Evolutionary conservation across 2,329 filamentous ascomycete species (phyloP), one percentile per base, ranked within the genome.

Genomic region (Phialophora verrucosa): DNA sequence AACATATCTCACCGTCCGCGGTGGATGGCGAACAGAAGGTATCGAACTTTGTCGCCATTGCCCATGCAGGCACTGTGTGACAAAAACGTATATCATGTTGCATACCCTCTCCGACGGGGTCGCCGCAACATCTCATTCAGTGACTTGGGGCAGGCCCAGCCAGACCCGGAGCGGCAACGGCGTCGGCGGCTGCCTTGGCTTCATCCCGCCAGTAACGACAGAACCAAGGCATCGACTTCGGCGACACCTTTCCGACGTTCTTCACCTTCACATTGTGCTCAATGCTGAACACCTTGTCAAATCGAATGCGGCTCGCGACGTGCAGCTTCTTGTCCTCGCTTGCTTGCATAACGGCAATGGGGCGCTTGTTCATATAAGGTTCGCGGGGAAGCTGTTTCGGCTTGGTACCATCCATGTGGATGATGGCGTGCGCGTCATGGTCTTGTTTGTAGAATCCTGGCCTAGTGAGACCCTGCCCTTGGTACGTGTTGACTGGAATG

Each of bases 191-290:
- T 27, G 11, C 32, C 8, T 4, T n/a, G 8, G 49, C 23, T 23
- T 67, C 35, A 2, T 55, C 35, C 51, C 42, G 29, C 59, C 62
- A 71, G 62, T 75, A 75, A 1, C 35, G 55, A 2, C 27, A 17
- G 42, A 77, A 74, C 23, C 53, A 69, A 1, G 66, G 31, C 63
- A 78, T 72, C 6, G 77, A 76, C 3, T 59, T n/a, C 1, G 61
- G 17, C 4, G 69, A 70, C 2, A 82, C 74, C 11, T 64, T 67
- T 0, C 81, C 80, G 4, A 82, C 69, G 0, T 79, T 73, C 23
- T 77, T 76, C 1, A 80, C 78, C 59, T 78, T 81, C 44, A 80
- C 71, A 60, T 82, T 81, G 62, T 80, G 76, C 62, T 82, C 77
- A 12, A 82, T 76, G 0, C 77, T 78, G 68, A 80, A 77, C 0